Evolutionary conservation across 495 filamentous ascomycete species (phyloP).

Genomic region (Cladorrhinum samala): DNA sequence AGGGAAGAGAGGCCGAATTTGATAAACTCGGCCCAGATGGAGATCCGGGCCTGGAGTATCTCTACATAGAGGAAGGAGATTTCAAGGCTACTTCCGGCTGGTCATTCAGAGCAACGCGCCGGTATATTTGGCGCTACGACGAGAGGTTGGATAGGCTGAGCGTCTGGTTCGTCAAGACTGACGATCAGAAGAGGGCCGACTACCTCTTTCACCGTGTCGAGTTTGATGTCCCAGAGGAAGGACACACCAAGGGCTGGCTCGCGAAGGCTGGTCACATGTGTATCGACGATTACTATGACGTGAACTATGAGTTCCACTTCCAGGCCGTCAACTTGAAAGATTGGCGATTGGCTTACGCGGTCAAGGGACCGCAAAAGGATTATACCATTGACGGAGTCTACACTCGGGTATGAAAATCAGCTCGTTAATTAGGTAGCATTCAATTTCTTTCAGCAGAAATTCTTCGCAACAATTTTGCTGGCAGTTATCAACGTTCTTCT

Average conservation of each 20-base stretch:
- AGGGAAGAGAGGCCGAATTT: conserved; percentile 37
- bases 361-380: conserved; percentile 63
- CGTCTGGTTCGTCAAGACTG: conserved; percentile 60
- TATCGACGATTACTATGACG: conserved; percentile 57
- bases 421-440: no score
- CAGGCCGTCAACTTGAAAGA: conserved; percentile 42
- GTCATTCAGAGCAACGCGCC: conserved; percentile 43
- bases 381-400: conserved; percentile 53
- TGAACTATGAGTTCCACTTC: conserved; percentile 56
- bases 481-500: no score
- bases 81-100: conserved; percentile 46
- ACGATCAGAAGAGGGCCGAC: conserved; percentile 51
- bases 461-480: no score
- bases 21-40: conserved; percentile 20
- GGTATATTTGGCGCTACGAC: conserved; percentile 54
- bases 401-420: conserved; percentile 24
- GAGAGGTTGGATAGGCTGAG: conserved; percentile 49
- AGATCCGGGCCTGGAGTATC: conserved; percentile 52
- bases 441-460: no score
- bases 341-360: conserved; percentile 55
- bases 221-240: conserved; percentile 24
- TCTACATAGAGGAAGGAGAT: conserved; percentile 59
- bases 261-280: conserved; percentile 59
- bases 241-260: conserved; percentile 38
- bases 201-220: conserved; percentile 60